Evolutionary conservation across 1,284 basidiomycete genomes (phyloP), one percentile per base, ranked within the genome.

Genomic region (Pseudozyma pruni): DNA sequence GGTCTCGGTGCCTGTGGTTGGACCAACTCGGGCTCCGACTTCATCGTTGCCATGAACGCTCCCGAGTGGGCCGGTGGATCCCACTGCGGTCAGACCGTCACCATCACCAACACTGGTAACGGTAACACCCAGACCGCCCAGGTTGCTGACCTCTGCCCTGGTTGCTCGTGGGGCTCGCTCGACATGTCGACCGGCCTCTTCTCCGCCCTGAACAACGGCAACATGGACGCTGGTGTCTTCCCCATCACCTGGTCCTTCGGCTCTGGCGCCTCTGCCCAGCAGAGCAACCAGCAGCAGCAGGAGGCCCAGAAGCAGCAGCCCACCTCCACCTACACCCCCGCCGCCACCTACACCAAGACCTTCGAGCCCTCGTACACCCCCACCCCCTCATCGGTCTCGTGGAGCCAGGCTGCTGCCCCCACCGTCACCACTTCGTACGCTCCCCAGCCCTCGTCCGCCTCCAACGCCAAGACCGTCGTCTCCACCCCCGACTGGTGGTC

Each of bases 161-260:
- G 86, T 27, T 93, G 91, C 80, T 87, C 88, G 2, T 86, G 82
- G 39, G 88, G 87, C 33, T 91, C 87, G 38, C 87, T 96, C 55
- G 93, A 96, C 85, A 85, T 94, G 62, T 90, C 90, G 22, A 80
- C 83, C 11, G 86, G 88, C 48, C 87, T 96, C 39, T 96, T 96
- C 85, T 58, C 68, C 35, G 66, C 57, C 27, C 73, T 80, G 17
- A 67, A 69, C 53, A 72, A 77, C 59, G 74, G 74, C 45, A 72
- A 78, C 72, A 63, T 76, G 59, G 76, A 74, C 58, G 58, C 44
- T 22, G 78, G 78, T 63, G 66, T 68, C 55, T 74, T 80, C 73
- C 78, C 74, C 54, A 80, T 80, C 68, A 44, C 49, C 25, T 80
- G 78, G 78, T 61, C 67, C 8, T 70, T 60, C 58, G 62, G 62